Percentiles rank a stretch among this genome's conserved stretches.
These are phyloP conservation scores for Lasiosphaeria ovina DNA, from an alignment of 495 filamentous ascomycete genomes.

Conservation along the genomic window DNA sequence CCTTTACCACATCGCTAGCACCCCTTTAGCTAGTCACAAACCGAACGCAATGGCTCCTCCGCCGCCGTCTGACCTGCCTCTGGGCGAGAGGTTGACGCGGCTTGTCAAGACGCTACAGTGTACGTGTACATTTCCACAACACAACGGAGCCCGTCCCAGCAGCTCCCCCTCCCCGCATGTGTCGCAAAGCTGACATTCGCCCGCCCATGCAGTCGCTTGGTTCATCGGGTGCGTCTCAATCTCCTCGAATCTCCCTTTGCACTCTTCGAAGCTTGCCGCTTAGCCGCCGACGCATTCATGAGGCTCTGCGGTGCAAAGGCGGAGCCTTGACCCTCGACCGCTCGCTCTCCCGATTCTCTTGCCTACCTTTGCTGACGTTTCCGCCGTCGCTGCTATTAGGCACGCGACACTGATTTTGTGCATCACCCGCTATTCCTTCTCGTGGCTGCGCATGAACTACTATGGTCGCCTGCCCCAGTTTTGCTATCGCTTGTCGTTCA, in stretches of 20 bases:
- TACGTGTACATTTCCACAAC: conserved; percentile 45
- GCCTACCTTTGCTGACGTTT: conserved; percentile 6
- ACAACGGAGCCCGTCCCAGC: background rate
- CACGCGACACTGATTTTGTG: conserved; percentile 82
- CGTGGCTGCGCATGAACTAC: conserved; percentile 80
- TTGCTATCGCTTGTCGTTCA: conserved; percentile 84
- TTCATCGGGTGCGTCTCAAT: conserved; percentile 75
- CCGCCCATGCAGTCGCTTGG: conserved; percentile 59
- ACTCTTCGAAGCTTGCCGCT: conserved; percentile 3
- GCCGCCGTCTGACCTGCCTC: conserved; percentile 65
- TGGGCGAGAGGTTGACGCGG: conserved; percentile 68
- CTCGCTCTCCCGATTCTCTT: background rate
- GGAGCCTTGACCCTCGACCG: conserved; percentile 1
- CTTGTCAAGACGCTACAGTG: conserved; percentile 86
- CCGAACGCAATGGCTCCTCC: conserved; percentile 68
- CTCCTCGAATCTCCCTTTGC: background rate
- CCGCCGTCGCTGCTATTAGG: conserved; percentile 36
- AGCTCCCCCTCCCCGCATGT: conserved; percentile 11
- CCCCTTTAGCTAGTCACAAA: conserved; percentile 7
- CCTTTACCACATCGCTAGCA: conserved; percentile 7
- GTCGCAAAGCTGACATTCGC: conserved; percentile 26
- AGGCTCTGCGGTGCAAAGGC: background rate
- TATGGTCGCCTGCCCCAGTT: conserved; percentile 70
- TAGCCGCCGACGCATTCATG: background rate
- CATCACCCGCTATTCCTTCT: conserved; percentile 75